These are phyloP conservation scores for Debaryomyces castellii DNA, from an alignment of 805 yeast species.

Conservation along the genomic window DNA sequence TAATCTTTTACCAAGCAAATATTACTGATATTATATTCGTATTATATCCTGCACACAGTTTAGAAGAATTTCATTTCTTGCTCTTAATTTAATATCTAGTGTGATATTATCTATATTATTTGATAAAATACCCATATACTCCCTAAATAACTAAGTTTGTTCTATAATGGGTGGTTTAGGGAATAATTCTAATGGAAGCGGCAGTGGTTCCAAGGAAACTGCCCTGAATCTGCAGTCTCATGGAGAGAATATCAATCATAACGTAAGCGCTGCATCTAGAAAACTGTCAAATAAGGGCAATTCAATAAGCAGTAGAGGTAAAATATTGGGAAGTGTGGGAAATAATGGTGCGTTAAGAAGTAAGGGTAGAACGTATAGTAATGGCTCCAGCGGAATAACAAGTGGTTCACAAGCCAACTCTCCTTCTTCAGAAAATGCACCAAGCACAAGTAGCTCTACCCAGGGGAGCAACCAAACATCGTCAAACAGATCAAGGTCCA, in stretches of 20 bases:
- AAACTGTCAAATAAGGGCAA: background rate
- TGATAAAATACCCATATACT: background rate
- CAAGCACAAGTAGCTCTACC: background rate
- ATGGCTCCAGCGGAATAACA: background rate
- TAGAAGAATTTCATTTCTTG: background rate
- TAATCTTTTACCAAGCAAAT: too few species aligned
- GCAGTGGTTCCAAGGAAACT: background rate
- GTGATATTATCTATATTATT: background rate
- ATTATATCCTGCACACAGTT: background rate
- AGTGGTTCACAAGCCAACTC: background rate
- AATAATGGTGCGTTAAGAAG: background rate
- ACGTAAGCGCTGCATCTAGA: background rate
- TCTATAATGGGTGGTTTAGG: background rate
- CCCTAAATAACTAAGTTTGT: background rate
- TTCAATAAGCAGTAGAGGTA: background rate
- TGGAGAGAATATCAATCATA: background rate
- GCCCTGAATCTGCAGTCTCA: background rate
- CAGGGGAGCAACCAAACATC: background rate
- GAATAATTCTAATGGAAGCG: background rate
- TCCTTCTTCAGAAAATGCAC: background rate
- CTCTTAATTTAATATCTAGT: background rate
- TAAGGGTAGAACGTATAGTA: background rate
- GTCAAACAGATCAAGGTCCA: slow-evolving; percentile 12
- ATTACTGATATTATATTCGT: background rate
- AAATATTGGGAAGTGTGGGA: background rate